A percentile compares a stretch with the other conserved stretches of the same genome.
Evolutionary conservation across 257 asterid species (phyloP).

Genomic region (Solanum paucissectum): DNA sequence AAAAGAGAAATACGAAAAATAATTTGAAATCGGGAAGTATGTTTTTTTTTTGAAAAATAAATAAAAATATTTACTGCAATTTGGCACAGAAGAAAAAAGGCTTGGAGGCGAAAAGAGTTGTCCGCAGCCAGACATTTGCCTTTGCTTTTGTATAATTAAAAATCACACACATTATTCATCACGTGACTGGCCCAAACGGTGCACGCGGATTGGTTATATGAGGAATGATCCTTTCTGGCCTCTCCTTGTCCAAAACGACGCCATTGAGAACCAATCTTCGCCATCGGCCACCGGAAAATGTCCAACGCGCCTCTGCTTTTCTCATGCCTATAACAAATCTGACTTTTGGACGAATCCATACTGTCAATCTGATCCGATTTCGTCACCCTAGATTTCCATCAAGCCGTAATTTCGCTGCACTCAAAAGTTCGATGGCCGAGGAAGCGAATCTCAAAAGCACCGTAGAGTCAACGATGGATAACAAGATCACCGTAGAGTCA

Average conservation of each 20-base stretch:
- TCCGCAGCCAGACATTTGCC: background rate
- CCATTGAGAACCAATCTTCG: background rate
- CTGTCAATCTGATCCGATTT: constrained; percentile 3
- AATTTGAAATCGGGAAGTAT: too few species aligned
- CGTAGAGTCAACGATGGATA: constrained; percentile 4
- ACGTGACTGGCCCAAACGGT: background rate
- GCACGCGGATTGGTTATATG: background rate
- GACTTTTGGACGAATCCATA: constrained; percentile 21
- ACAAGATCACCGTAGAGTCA: background rate
- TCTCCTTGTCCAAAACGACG: background rate
- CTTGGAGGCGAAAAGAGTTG: background rate
- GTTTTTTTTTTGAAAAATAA: too few species aligned
- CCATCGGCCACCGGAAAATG: constrained; percentile 6
- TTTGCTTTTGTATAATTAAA: background rate
- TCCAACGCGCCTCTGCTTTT: background rate
- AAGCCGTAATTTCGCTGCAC: constrained; percentile 1
- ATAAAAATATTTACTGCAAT: background rate
- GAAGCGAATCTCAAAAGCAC: constrained; percentile 10
- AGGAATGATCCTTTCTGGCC: background rate
- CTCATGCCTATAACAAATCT: constrained; percentile 27
- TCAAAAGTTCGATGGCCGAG: constrained; percentile 28
- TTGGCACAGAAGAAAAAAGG: background rate
- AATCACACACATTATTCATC: background rate
- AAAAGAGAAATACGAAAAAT: too few species aligned
- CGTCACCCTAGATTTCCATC: constrained; percentile 4